A percentile compares a stretch with the other conserved stretches of the same genome.
Evolutionary conservation across 208 protist species (phyloP).

Genomic region (Acanthamoeba sp.): DNA sequence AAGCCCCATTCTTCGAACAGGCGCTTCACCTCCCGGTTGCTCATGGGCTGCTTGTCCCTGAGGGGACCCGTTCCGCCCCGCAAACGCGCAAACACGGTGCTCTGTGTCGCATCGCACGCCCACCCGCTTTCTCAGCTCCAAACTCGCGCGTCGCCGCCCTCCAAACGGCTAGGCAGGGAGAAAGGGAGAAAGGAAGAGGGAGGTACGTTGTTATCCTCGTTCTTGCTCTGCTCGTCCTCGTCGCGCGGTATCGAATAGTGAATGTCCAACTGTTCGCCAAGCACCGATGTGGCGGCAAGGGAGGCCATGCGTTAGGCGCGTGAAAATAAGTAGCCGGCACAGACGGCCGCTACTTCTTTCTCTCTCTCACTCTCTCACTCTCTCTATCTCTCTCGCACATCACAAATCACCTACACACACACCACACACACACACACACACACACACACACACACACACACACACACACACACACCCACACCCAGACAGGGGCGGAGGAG

Average conservation of each 20-base stretch:
- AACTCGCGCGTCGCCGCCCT: too few relatives aligned
- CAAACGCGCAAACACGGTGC: not conserved
- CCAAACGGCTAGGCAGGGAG: not conserved
- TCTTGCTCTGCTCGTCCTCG: not conserved
- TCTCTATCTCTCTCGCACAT: too few relatives aligned
- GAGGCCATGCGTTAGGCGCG: too few relatives aligned
- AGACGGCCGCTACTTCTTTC: too few relatives aligned
- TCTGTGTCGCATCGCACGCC: not conserved
- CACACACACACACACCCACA: too few relatives aligned
- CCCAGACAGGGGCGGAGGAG: not conserved
- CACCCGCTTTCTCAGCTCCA: too few relatives aligned
- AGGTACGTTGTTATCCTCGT: not conserved
- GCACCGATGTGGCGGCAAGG: too few relatives aligned
- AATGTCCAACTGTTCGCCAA: not conserved
- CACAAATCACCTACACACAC: too few relatives aligned
- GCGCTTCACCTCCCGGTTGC: not conserved
- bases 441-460: too few relatives aligned
- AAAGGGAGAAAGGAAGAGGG: not conserved
- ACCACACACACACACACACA: too few relatives aligned
- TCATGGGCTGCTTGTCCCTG: not conserved
- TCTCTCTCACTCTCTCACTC: too few relatives aligned
- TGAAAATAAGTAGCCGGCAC: too few relatives aligned
- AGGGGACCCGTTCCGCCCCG: not conserved
- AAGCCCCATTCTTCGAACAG: slow-evolving; percentile 34
- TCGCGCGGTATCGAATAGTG: slow-evolving; percentile 30